These are phyloP conservation scores for Baudoinia panamericana DNA, from an alignment of 495 filamentous ascomycete genomes.

Conservation along the genomic window DNA sequence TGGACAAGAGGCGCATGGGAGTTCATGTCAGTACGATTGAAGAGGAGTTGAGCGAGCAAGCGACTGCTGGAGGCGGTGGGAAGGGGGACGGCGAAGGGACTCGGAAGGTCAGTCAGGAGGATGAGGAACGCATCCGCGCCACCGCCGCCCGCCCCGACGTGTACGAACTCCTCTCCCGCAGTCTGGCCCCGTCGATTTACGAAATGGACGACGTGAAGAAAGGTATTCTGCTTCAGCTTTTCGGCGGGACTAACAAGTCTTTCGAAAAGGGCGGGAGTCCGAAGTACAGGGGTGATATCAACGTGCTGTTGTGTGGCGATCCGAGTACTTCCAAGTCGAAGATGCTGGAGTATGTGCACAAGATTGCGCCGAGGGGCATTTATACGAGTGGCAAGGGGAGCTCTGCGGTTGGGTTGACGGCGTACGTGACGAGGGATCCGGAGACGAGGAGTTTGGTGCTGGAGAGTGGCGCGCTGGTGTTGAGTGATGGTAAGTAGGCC, in stretches of 20 bases:
- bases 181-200: conserved; percentile 86
- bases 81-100: conserved; percentile 66
- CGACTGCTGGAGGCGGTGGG: conserved; percentile 63
- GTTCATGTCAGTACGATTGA: conserved; percentile 83
- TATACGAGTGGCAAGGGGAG: conserved; percentile 97
- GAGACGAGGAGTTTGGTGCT: conserved; percentile 92
- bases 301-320: conserved; percentile 90
- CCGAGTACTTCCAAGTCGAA: conserved; percentile 95
- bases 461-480: conserved; percentile 86
- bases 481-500: conserved; percentile 97
- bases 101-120: conserved; percentile 75
- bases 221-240: conserved; percentile 87
- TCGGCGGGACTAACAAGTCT: conserved; percentile 96
- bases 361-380: conserved; percentile 91
- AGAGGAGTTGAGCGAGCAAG: conserved; percentile 64
- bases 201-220: conserved; percentile 99
- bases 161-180: conserved; percentile 86
- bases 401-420: conserved; percentile 94
- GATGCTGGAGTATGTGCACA: conserved; percentile 84
- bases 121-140: conserved; percentile 75
- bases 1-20: conserved; percentile 85
- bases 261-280: conserved; percentile 95
- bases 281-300: conserved; percentile 93
- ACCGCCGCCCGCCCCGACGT: conserved; percentile 74
- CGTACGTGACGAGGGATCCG: conserved; percentile 89